Base-by-base conservation (phyloP, 306 rosid species). In the Quercus ilex region DNA sequence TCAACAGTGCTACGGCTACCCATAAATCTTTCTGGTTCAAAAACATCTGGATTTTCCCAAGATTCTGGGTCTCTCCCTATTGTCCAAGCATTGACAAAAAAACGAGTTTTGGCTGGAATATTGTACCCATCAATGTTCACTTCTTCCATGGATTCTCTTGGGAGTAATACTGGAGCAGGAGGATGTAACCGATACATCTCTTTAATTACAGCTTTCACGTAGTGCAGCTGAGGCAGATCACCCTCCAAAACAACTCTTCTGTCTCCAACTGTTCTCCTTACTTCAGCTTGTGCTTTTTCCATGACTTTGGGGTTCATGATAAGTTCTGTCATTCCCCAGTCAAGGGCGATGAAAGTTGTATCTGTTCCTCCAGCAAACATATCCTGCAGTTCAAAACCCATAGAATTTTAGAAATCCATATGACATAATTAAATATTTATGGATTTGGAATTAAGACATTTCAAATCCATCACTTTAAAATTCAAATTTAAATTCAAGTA, bases 311-410 rank as follows among this genome's bases (percentile, higher is more conserved):
- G 94, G 59, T 91, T 86, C 83, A 84, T 85, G 49, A 91, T 23
- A 1, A 91, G 86, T 86, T 91, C 91, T 23, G 92, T 89, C 91
- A 89, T 91, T 83, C 79, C 90, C 96, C 94, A 91, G 43, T 89
- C 96, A 46, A 93, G 96, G 55, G 85, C 53, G 43, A 89, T 91
- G 83, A 84, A 88, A 31, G 85, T 81, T 74, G 96, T 91, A 76
- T 91, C 96, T 5, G 96, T 91, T 78, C 96, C 94, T 30, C 94
- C 97, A 51, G 88, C 91, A 84, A 91, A 93, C 94, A 91, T 91
- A 71, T 93, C 96, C 94, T 49, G 4, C 53, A 49, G 4, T 49
- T 91, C 11, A 38, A 38, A 38, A 38, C 46, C 46, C 11, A 38
- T 38, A 38, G 11, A 38, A 38, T 38, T 38, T 38, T 38, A 38